phyloP scores from a whole-genome alignment of 352 stramenopile species.

The Globisporangium emineosum region DNA sequence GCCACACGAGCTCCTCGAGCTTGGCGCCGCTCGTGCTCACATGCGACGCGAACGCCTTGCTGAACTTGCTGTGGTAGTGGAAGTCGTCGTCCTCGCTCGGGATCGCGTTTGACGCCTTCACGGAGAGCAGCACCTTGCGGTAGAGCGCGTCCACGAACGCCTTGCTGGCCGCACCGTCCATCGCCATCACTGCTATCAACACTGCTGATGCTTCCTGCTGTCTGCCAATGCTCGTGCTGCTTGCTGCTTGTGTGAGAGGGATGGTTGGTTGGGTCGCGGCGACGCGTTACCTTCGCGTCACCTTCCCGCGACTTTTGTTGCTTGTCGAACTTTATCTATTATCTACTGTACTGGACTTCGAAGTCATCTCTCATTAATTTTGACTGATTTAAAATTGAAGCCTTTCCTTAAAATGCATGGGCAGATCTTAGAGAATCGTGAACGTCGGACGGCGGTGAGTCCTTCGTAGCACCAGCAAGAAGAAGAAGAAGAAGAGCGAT shows the following conservation, averaged over 20 bases:
- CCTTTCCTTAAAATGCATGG: too few relatives aligned
- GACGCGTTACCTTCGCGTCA: slow-evolving; percentile 12
- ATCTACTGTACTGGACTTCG: not conserved
- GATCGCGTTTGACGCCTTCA: slow-evolving; percentile 82
- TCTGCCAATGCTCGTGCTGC: not conserved
- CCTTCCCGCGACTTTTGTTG: slow-evolving; percentile 8
- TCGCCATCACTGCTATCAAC: slow-evolving; percentile 6
- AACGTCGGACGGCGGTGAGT: too few relatives aligned
- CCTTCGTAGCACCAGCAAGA: too few relatives aligned
- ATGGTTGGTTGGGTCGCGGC: slow-evolving; percentile 10
- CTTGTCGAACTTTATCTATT: not conserved
- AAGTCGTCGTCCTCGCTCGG: slow-evolving; percentile 81
- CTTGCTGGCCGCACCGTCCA: slow-evolving; percentile 17
- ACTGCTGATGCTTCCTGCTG: not conserved
- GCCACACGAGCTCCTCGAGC: slow-evolving; percentile 46
- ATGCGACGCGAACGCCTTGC: slow-evolving; percentile 41
- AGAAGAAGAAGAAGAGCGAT: too few relatives aligned
- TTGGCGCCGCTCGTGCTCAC: slow-evolving; percentile 35
- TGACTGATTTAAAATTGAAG: too few relatives aligned
- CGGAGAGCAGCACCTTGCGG: slow-evolving; percentile 66
- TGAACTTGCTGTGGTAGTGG: slow-evolving; percentile 82
- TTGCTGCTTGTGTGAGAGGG: not conserved
- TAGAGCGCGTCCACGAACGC: slow-evolving; percentile 65
- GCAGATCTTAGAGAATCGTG: too few relatives aligned
- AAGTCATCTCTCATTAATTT: too few relatives aligned